phyloP scores from a whole-genome alignment of 805 yeast genomes.

The Wickerhamomyces alni region DNA sequence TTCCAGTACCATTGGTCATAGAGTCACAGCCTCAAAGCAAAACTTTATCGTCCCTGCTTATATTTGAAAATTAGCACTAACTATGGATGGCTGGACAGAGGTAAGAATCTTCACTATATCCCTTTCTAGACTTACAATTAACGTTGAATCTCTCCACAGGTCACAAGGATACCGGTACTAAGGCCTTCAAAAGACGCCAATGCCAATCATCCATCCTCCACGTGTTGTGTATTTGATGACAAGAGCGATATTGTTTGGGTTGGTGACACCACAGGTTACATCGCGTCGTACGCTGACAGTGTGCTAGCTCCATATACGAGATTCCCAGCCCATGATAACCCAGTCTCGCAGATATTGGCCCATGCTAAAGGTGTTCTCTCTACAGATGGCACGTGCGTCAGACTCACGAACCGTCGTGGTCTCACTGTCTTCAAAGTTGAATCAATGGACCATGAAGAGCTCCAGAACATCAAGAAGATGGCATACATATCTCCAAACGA shows the following conservation, averaged over 20 bases:
- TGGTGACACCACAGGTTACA: conserved; percentile 53
- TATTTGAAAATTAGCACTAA: no score
- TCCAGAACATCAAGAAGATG: conserved; percentile 28
- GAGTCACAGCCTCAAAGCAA: no score
- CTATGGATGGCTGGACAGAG: conserved; percentile 25
- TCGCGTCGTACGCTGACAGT: conserved; percentile 38
- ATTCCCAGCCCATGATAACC: conserved; percentile 43
- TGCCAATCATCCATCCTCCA: conserved; percentile 9
- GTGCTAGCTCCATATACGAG: conserved; percentile 51
- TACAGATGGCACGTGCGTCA: conserved; percentile 43
- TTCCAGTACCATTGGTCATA: no score
- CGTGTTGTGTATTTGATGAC: conserved; percentile 51
- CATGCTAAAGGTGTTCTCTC: conserved; percentile 56
- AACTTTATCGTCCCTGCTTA: no score
- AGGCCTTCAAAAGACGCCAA: conserved; percentile 18
- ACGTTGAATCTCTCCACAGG: conserved; percentile 4
- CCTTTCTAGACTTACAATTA: background rate
- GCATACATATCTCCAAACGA: conserved; percentile 32
- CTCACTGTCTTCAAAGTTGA: conserved; percentile 31
- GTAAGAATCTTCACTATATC: conserved; percentile 4
- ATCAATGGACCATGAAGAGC: conserved; percentile 25
- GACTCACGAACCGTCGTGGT: conserved; percentile 55
- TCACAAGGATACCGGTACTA: conserved; percentile 16
- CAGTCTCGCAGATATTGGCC: conserved; percentile 47
- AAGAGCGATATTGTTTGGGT: conserved; percentile 79